Evolutionary conservation across 805 yeast species (phyloP), one percentile per base, ranked within the genome.

Genomic region (Saturnispora kantuleensis): DNA sequence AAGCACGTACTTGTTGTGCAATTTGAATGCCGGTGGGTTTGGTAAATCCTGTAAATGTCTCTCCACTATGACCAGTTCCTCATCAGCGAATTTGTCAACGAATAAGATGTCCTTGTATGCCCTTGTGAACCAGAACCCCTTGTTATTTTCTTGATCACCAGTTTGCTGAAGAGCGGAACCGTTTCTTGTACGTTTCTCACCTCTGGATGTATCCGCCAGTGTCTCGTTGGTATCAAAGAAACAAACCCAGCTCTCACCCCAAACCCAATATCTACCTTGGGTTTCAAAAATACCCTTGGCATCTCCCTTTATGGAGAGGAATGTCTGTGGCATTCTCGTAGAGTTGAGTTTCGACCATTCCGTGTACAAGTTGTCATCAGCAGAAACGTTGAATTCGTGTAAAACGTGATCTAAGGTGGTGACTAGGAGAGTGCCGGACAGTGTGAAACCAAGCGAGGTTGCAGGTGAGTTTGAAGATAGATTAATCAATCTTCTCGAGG

Each of bases 171-270:
- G 26, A 21, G 47, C 34, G 40, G 59, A 38, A 40, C 66, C 59
- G 52, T 60, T 54, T 55, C 67, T 52, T 48, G 61, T 42, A 57
- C 66, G 54, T 52, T 53, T 62, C 54, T 51, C 59, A 54, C 47
- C 56, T 41, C 29, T 40, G 6, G 37, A 16, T 31, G 26, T 29
- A 30, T 18, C 31, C 8, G 45, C 35, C 35, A 50, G 37, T 28
- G 38, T 29, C 33, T 44, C 43, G 16, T 39, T 35, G 7, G 84
- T 63, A 60, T 90, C 90, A 41, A 90, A 72, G 59, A 74, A 84
- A 4, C 82, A 74, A 12, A 89, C 52, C 95, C 96, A 90, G 42
- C 75, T 75, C 16, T 84, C 71, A 1, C 96, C 95, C 76, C 85
- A 88, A n/a, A 87, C 63, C 96, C 96, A 90, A 12, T 83, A 65